Conservation (phyloP, 768 basidiomycete genomes). For the Suillus subaureus region DNA sequence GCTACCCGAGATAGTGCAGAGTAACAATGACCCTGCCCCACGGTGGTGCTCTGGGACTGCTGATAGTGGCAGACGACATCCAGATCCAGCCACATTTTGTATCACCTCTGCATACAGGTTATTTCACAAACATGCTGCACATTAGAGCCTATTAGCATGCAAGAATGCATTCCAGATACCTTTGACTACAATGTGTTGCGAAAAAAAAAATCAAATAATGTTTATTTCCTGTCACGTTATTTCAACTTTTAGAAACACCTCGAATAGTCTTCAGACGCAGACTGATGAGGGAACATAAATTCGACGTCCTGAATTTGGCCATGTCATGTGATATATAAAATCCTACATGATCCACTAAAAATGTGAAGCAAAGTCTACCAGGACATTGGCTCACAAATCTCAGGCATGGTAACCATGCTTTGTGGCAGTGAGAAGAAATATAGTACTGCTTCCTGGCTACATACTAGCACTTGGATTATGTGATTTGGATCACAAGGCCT, state of each 20-base stretch:
- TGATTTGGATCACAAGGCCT: no score
- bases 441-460: no score
- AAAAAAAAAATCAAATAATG: not conserved
- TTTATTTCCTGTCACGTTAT: not conserved
- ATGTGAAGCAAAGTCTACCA: not conserved
- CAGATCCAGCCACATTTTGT: no score
- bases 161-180: slow-evolving; percentile 1
- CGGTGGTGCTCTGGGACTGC: no score
- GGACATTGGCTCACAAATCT: not conserved
- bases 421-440: no score
- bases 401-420: no score
- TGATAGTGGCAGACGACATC: no score
- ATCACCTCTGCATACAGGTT: not conserved
- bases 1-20: no score
- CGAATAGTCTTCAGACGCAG: not conserved
- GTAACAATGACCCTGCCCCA: no score
- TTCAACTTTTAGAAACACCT: no score
- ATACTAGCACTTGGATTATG: no score
- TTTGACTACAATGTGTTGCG: not conserved
- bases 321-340: not conserved
- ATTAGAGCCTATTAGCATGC: not conserved
- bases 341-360: not conserved
- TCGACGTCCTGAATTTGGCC: not conserved
- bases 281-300: not conserved
- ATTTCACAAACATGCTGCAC: not conserved